A percentile compares a stretch with the other conserved stretches of the same genome.
phyloP scores from a whole-genome alignment of 352 stramenopile species.

The Phytophthora foliorum region DNA sequence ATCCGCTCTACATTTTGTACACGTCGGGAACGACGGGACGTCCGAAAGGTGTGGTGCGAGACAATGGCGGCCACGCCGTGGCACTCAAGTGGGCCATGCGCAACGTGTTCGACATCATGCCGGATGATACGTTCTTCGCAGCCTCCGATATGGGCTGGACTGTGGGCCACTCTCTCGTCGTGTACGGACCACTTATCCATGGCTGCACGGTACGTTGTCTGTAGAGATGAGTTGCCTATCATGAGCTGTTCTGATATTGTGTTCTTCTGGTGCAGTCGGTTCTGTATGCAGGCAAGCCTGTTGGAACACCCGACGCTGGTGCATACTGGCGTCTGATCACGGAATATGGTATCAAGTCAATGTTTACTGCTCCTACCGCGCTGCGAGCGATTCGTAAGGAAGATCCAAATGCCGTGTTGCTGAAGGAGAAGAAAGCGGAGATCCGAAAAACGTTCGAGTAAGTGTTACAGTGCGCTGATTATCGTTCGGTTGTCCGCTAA shows the following conservation, averaged over 20 bases:
- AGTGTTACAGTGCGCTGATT: slow-evolving; percentile 13
- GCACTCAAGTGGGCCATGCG: slow-evolving; percentile 92
- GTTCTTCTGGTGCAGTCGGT: slow-evolving; percentile 57
- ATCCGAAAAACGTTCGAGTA: slow-evolving; percentile 73
- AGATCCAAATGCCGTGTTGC: slow-evolving; percentile 71
- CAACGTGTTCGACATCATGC: slow-evolving; percentile 76
- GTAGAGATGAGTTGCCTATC: neutral
- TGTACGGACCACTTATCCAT: slow-evolving; percentile 91
- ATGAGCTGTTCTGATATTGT: slow-evolving; percentile 1
- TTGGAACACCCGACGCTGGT: slow-evolving; percentile 86
- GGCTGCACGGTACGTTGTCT: slow-evolving; percentile 69
- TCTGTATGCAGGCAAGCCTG: slow-evolving; percentile 92
- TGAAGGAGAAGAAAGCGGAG: slow-evolving; percentile 54
- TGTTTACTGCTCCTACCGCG: slow-evolving; percentile 95
- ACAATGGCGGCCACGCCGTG: slow-evolving; percentile 82
- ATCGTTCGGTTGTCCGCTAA: neutral
- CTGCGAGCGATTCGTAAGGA: slow-evolving; percentile 90
- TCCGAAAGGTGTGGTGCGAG: slow-evolving; percentile 83
- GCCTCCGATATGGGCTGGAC: slow-evolving; percentile 93
- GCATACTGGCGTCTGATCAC: slow-evolving; percentile 91
- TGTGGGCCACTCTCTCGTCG: slow-evolving; percentile 89
- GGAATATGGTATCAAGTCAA: slow-evolving; percentile 84
- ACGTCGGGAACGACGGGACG: slow-evolving; percentile 79
- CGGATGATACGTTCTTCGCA: slow-evolving; percentile 87
- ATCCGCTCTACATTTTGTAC: slow-evolving; percentile 88